Evolutionary conservation across 2,329 filamentous ascomycete genomes (phyloP).

Genomic region (Ploettnerulaceae sp.): DNA sequence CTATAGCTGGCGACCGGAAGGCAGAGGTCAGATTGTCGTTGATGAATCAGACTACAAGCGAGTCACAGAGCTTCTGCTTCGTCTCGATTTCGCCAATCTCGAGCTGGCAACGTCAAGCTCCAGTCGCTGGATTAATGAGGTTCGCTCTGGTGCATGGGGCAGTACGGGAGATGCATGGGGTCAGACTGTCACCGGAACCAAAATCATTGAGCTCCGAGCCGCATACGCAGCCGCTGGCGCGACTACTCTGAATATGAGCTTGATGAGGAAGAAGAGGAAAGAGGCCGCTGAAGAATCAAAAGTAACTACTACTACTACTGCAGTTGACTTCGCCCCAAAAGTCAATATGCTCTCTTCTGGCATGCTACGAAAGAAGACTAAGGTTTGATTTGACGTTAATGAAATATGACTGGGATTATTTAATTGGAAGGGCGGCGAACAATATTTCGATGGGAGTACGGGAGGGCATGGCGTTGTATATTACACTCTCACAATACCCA

Average conservation of each 20-base stretch:
- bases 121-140: conserved; percentile 64
- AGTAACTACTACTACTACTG: conserved; percentile 2
- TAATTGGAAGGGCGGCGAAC: not conserved
- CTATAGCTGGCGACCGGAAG: conserved; percentile 59
- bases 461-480: conserved; percentile 5
- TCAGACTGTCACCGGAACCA: conserved; percentile 43
- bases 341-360: conserved; percentile 47
- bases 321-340: conserved; percentile 9
- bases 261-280: conserved; percentile 50
- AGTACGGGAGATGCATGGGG: conserved; percentile 45
- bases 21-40: conserved; percentile 59
- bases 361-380: conserved; percentile 54
- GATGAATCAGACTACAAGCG: conserved; percentile 61
- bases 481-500: conserved; percentile 14
- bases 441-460: not conserved
- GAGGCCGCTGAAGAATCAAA: conserved; percentile 20
- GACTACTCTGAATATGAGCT: conserved; percentile 36
- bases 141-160: conserved; percentile 41
- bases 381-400: conserved; percentile 32
- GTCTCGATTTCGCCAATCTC: conserved; percentile 66
- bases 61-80: conserved; percentile 63
- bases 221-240: conserved; percentile 24
- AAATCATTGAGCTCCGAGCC: conserved; percentile 27
- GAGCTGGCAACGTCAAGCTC: conserved; percentile 62
- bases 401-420: not conserved